These are phyloP conservation scores for Xylaria sp. DNA, from an alignment of 2,329 filamentous ascomycete species.

Conservation along the genomic window DNA sequence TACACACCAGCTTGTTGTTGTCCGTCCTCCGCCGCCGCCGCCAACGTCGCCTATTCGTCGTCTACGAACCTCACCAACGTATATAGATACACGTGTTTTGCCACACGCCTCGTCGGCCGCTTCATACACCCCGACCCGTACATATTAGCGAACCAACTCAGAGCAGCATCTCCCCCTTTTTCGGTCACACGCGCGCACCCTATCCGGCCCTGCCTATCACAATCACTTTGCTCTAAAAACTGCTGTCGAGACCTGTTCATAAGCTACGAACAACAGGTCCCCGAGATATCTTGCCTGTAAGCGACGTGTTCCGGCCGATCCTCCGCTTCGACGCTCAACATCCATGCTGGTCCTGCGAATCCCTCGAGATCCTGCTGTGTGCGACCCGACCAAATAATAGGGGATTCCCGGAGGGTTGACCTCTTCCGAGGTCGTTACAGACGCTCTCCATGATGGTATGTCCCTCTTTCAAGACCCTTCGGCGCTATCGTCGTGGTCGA, in stretches of 20 bases:
- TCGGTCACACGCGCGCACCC: slow-evolving; percentile 25
- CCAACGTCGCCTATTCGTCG: slow-evolving; percentile 6
- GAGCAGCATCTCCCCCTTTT: slow-evolving; percentile 11
- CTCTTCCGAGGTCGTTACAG: slow-evolving; percentile 44
- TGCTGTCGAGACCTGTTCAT: background rate
- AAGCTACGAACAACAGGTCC: background rate
- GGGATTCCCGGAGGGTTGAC: slow-evolving; percentile 41
- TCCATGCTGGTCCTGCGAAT: slow-evolving; percentile 46
- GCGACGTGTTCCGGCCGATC: slow-evolving; percentile 23
- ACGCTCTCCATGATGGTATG: slow-evolving; percentile 49
- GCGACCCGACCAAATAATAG: slow-evolving; percentile 43
- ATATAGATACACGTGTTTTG: background rate
- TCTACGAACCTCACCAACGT: slow-evolving; percentile 12
- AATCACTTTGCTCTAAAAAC: background rate
- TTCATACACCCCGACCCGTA: slow-evolving; percentile 9
- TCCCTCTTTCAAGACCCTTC: slow-evolving; percentile 22
- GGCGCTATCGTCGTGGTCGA: slow-evolving; percentile 13
- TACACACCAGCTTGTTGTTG: slow-evolving; percentile 1
- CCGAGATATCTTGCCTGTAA: slow-evolving; percentile 19
- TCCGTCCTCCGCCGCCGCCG: slow-evolving; percentile 1
- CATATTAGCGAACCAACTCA: slow-evolving; percentile 14
- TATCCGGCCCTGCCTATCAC: slow-evolving; percentile 4
- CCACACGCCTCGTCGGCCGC: slow-evolving; percentile 4
- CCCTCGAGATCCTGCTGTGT: slow-evolving; percentile 42
- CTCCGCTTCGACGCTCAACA: slow-evolving; percentile 27